Evolutionary conservation across 179 eudicot species (phyloP), one percentile per base, ranked within the genome.

Genomic region (Drosera spatulata): DNA sequence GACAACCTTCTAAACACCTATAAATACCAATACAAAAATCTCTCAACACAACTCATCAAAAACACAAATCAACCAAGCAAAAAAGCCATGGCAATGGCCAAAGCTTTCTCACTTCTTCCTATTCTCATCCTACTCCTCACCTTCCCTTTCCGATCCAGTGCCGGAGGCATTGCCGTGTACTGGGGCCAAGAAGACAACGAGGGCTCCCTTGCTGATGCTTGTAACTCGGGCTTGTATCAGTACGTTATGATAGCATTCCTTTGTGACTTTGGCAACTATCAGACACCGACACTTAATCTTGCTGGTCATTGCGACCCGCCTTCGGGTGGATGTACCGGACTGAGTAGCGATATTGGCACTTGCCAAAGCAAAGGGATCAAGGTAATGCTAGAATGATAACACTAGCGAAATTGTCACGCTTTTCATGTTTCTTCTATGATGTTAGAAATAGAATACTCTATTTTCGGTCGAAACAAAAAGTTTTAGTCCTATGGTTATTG

Each of bases 151-250:
- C 12, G 39, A 55, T 49, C 57, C 22, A 46, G 58, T 44, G 70
- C 50, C 22, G 73, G 73, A 14, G 59, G 68, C 13, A 63, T 69
- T 45, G 59, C 70, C 9, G 49, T 63, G 43, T 69, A 69, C 42
- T 33, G 58, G 10, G 42, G 48, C 48, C 48, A 45, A 45, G 62
- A 45, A 13, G 44, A 45, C 48, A 45, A 45, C 48, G 48, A 9
- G 48, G 48, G 48, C 48, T 4, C 48, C 48, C 48, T 45, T 4
- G 48, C 48, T 9, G 48, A 9, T 4, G 48, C 48, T 4, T 45
- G 48, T 9, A 45, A 45, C 48, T 5, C 48, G 48, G 48, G 48
- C 9, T 45, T 45, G 6, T 45, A 45, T 9, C 5, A 45, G 9
- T 45, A 45, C 48, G 48, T 45, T 4, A 45, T 4, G 6, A 5